These are phyloP conservation scores for Pseudohalonectria lignicola DNA, from an alignment of 2,329 filamentous ascomycete species.

Conservation along the genomic window DNA sequence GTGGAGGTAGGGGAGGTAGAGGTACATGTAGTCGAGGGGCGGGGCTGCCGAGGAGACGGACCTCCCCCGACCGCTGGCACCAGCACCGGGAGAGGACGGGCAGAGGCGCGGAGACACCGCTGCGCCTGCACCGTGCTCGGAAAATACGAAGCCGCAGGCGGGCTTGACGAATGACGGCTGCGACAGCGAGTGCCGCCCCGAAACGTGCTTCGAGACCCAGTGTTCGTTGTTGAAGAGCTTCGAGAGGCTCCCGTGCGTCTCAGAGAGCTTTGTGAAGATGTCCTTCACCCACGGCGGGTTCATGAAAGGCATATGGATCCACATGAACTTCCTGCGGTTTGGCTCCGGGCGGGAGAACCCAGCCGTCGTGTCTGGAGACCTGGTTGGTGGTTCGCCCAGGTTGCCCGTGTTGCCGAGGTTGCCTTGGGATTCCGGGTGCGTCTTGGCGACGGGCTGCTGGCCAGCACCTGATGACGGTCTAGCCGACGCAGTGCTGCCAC, in stretches of 20 bases:
- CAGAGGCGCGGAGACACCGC: too few relatives aligned
- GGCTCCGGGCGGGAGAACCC: constrained; percentile 28
- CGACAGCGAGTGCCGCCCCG: constrained; percentile 24
- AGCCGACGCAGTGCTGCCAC: too few relatives aligned
- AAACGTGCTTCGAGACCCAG: constrained; percentile 27
- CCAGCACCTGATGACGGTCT: too few relatives aligned
- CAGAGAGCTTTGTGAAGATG: constrained; percentile 29
- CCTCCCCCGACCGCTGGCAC: too few relatives aligned
- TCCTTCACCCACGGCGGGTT: constrained; percentile 46
- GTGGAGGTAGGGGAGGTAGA: constrained; percentile 50
- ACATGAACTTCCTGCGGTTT: constrained; percentile 37
- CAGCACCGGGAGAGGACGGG: too few relatives aligned
- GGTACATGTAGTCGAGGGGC: constrained; percentile 26
- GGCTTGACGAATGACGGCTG: constrained; percentile 27
- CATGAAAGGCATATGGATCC: constrained; percentile 46
- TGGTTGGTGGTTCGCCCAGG: too few relatives aligned
- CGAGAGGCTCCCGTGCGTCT: constrained; percentile 26
- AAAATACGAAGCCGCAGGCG: constrained; percentile 19
- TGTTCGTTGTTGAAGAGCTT: constrained; percentile 26
- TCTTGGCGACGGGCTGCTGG: too few relatives aligned
- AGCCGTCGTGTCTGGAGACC: constrained; percentile 17
- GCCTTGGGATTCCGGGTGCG: too few relatives aligned
- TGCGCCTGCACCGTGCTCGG: too few relatives aligned
- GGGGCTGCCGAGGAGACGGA: neutral
- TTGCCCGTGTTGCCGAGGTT: constrained; percentile 15